Evolutionary conservation across 176 grass and related monocot genomes (phyloP).

Genomic region (Carex pumila): DNA sequence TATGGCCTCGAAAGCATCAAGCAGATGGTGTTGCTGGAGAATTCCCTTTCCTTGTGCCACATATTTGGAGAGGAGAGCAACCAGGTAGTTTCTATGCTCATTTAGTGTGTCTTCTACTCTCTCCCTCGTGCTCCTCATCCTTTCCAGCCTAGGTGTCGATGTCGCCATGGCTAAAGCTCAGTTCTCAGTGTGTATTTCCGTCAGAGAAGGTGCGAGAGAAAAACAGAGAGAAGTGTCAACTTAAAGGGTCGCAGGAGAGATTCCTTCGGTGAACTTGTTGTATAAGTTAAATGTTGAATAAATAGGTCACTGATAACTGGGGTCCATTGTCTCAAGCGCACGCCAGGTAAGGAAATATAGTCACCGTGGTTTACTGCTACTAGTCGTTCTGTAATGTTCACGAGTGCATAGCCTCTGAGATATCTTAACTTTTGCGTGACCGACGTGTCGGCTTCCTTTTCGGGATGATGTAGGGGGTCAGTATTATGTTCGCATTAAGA

Average conservation of each 20-base stretch:
- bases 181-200: not conserved
- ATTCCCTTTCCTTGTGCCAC: slow-evolving; percentile 87
- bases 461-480: too few species aligned
- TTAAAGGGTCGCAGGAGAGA: not conserved
- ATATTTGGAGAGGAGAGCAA: slow-evolving; percentile 82
- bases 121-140: slow-evolving; percentile 59
- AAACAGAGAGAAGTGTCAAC: not conserved
- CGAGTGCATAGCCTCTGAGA: too few species aligned
- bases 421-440: too few species aligned
- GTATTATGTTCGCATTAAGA: too few species aligned
- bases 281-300: not conserved
- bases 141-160: slow-evolving; percentile 40
- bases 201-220: not conserved
- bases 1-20: slow-evolving; percentile 67
- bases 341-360: not conserved
- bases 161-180: slow-evolving; percentile 36
- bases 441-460: too few species aligned
- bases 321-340: not conserved
- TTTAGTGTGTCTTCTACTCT: slow-evolving; percentile 82
- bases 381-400: not conserved
- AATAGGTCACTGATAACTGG: not conserved
- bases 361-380: not conserved
- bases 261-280: not conserved
- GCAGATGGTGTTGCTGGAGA: slow-evolving; percentile 91
- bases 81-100: slow-evolving; percentile 89